Evolutionary conservation across 2,329 filamentous ascomycete species (phyloP), one percentile per base, ranked within the genome.

Genomic region (Pseudogymnoascus sp.): DNA sequence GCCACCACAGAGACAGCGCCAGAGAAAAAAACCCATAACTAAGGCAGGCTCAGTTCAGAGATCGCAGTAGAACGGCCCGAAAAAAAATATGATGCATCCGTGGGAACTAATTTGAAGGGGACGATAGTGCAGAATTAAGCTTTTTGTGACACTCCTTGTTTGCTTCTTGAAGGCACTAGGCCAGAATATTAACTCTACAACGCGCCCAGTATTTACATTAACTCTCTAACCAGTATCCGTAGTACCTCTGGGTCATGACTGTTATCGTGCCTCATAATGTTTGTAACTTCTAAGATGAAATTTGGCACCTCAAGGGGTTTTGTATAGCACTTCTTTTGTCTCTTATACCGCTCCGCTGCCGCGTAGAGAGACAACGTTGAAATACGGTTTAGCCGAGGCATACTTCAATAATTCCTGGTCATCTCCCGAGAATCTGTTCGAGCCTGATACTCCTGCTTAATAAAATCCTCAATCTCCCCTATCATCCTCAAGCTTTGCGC

Each of bases 401-500:
- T 8, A 34, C 4, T 31, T 57, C 10, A 57, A 57, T 57, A 57
- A 57, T 57, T 57, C n/a, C 51, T 57, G 10, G 29, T 16, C 51
- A 57, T 57, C 51, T 57, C 51, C 10, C 4, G 51, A 57, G 51
- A 57, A 57, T 57, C 51, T 7, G n/a, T 18, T 34, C n/a, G 51
- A 14, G 51, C 51, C 51, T 64, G 54, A 64, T 75, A 76, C 1
- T 72, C 71, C 54, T 77, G 70, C 37, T 73, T 71, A 5, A 80
- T 79, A 16, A 79, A 78, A 3, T 70, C 71, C 62, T 79, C 76
- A 0, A 77, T 76, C 61, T 80, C 77, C 0, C 73, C 71, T 14
- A 81, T 81, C 8, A 81, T 73, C 16, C 76, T 73, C 16, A 81
- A 69, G 39, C 78, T 80, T 63, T 80, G 77, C 36, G 80, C 72